Evolutionary conservation across 352 stramenopile genomes (phyloP), one percentile per base, ranked within the genome.

Genomic region (Plasmopara muralis): DNA sequence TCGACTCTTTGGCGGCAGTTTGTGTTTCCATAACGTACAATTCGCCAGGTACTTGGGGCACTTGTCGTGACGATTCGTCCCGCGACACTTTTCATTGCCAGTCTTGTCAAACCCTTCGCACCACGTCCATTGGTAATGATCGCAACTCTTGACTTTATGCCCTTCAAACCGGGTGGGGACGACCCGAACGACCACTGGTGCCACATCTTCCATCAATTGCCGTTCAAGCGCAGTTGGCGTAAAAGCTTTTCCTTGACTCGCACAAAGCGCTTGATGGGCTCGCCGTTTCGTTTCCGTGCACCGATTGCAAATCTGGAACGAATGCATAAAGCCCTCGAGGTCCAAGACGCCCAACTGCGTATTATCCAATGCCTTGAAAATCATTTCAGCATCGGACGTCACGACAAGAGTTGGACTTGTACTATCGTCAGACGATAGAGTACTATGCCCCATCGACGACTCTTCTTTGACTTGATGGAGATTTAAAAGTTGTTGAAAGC

Each of bases 41-140:
- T 92, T 92, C 30, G 81, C 81, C 44, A 92, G 55, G 53, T 92
- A 92, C 64, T 92, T 92, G 10, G 81, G 78, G 49, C 77, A 92
- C 50, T 92, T 92, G 53, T 92, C 81, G 55, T 92, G 81, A 35
- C 81, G 78, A 50, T 92, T 92, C 12, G 81, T 92, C 38, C 81
- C 81, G 35, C 74, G 79, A 62, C 78, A 92, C 46, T 92, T 92
- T 50, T 89, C 81, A 52, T 92, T 92, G 38, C 77, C 72, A 18
- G 78, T 87, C 48, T 92, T 92, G 40, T 79, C 78, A 28, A 85
- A 92, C 4, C 81, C 81, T 66, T 92, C 81, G 57, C 81, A 92
- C 81, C 81, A 92, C 1, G 78, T 92, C 81, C 81, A 92, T 53
- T 89, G 81, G 50, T 89, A 92, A 53, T 92, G 81, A 46, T 92